Base-by-base conservation (phyloP, 2,329 filamentous ascomycete genomes). In the Trichoderma koningiopsis region DNA sequence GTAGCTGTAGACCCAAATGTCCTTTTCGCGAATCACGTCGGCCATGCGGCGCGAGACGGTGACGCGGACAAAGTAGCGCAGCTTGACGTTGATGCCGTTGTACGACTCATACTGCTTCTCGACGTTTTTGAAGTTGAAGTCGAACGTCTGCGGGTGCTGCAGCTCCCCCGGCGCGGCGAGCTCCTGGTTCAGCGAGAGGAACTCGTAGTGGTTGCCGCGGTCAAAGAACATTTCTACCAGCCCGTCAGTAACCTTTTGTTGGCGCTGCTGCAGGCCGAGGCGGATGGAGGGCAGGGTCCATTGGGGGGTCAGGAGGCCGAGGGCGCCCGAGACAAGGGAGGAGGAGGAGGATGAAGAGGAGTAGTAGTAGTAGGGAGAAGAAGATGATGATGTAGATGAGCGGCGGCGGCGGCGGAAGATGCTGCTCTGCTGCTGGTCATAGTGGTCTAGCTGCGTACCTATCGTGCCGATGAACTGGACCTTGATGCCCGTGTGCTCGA, bases 31-130 rank as follows among this genome's bases (percentile, higher is more conserved):
- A 76, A 98, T 93, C 69, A 99, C 95, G 79, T 99, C 96, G 76
- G 94, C 93, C 94, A 99, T 98, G 79, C 96, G 90, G 77, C 96
- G 89, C 63, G 94, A 97, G 59, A 99, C 96, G 43, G 96, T 99
- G 74, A 98, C 96, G 75, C 94, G 92, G 69, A 98, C 91, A 82
- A 98, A 98, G 88, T 99, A 99, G 75, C 96, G 94, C 79, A 99
- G 88, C 85, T 97, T 97, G 77, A 99, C 96, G 79, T 99, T 99
- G 88, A 99, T 99, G 78, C 96, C 96, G 80, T 97, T 97, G 87
- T 99, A 99, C 73, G 94, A 97, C 83, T 99, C 96, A 86, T 99
- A 99, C 81, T 97, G 94, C 86, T 99, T 99, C 87, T 99, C 96
- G 76, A 99, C 94, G 81, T 98, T 99, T 82, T 98, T 98, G 89